Percentiles rank a stretch among this genome's conserved stretches.
These are phyloP conservation scores for Cyclotella baltica DNA, from an alignment of 108 stramenopile species.

Conservation along the genomic window DNA sequence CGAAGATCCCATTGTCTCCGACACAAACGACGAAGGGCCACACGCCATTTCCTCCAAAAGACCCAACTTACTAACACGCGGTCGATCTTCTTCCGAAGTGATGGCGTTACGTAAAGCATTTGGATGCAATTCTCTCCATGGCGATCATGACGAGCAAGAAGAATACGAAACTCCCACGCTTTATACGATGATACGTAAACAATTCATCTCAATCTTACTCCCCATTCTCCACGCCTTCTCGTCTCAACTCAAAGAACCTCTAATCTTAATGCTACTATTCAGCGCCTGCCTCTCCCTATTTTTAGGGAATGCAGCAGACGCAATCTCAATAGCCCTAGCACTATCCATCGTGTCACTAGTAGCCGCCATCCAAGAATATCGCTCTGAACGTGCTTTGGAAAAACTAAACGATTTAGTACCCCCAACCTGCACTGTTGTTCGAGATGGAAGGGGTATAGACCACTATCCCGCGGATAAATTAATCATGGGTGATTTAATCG, in stretches of 20 bases:
- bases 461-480: slow-evolving; percentile 84
- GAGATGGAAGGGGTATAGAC: slow-evolving; percentile 77
- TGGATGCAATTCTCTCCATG: slow-evolving; percentile 69
- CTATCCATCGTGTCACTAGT: slow-evolving; percentile 92
- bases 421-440: slow-evolving; percentile 84
- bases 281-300: slow-evolving; percentile 83
- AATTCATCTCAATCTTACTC: slow-evolving; percentile 24
- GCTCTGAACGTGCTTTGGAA: slow-evolving; percentile 90
- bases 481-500: slow-evolving; percentile 95
- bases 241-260: slow-evolving; percentile 93
- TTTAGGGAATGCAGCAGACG: slow-evolving; percentile 91
- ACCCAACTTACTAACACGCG: slow-evolving; percentile 65
- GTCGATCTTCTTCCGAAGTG: slow-evolving; percentile 64
- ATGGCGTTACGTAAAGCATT: slow-evolving; percentile 49
- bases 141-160: slow-evolving; percentile 56
- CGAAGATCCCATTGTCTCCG: slow-evolving; percentile 9
- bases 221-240: slow-evolving; percentile 67
- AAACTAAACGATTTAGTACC: slow-evolving; percentile 90
- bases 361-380: slow-evolving; percentile 95
- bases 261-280: slow-evolving; percentile 92
- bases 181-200: neutral
- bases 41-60: neutral
- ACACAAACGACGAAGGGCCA: slow-evolving; percentile 1
- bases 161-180: slow-evolving; percentile 14
- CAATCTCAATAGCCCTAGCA: slow-evolving; percentile 91